These are phyloP conservation scores for Hypoxylon intermedium DNA, from an alignment of 495 filamentous ascomycete species.

Conservation along the genomic window DNA sequence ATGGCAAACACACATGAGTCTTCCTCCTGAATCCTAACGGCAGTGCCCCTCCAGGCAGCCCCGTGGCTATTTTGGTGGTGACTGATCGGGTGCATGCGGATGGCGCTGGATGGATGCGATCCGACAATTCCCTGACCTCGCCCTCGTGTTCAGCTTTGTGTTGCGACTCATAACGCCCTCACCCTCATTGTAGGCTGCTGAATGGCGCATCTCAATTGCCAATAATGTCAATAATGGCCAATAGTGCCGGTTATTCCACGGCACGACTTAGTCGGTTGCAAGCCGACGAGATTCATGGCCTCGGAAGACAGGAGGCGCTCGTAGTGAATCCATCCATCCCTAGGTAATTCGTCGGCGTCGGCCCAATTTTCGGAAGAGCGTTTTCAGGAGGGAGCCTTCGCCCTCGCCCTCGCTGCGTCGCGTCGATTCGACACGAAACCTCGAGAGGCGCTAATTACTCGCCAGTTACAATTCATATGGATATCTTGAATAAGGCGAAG, in stretches of 20 bases:
- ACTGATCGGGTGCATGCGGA: constrained; percentile 30
- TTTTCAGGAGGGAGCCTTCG: constrained; percentile 24
- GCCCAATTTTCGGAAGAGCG: constrained; percentile 21
- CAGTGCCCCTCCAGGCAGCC: constrained; percentile 23
- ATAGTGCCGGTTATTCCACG: constrained; percentile 34
- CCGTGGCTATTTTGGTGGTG: constrained; percentile 25
- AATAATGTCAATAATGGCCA: constrained; percentile 15
- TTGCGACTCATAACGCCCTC: constrained; percentile 9
- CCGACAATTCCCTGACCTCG: constrained; percentile 21
- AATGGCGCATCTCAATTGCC: constrained; percentile 16
- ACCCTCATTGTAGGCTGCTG: constrained; percentile 7
- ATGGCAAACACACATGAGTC: constrained; percentile 30
- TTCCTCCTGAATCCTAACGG: constrained; percentile 22
- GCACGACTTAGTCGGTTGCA: constrained; percentile 15
- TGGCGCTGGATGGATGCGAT: constrained; percentile 11
- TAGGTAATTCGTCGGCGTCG: constrained; percentile 18
- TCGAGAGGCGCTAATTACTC: constrained; percentile 3
- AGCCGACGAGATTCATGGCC: constrained; percentile 18
- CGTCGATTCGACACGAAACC: constrained; percentile 26
- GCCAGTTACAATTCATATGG: constrained; percentile 29
- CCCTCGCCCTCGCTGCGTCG: constrained; percentile 19
- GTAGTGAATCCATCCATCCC: too few species aligned
- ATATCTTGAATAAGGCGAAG: constrained; percentile 28
- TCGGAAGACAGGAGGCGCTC: constrained; percentile 1
- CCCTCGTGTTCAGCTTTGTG: constrained; percentile 19